Conservation (phyloP, 2,329 filamentous ascomycete species). For the Hypoxylon sp. region DNA sequence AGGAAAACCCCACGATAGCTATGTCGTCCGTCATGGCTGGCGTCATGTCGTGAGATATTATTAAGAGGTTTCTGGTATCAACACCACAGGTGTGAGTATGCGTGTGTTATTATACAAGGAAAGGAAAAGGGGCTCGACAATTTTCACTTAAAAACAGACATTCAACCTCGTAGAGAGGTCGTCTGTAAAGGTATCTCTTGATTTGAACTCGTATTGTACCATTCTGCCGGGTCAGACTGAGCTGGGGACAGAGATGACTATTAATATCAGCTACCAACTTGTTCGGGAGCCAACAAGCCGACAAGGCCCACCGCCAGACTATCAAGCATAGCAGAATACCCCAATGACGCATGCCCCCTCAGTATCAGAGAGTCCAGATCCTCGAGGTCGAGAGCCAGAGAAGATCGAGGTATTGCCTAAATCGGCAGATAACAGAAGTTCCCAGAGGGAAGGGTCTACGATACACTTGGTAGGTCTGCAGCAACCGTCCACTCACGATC, state of each 20-base stretch:
- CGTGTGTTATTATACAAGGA: conserved; percentile 12
- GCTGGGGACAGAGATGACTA: conserved; percentile 1
- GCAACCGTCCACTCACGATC: conserved; percentile 22
- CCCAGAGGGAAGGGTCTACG: conserved; percentile 7
- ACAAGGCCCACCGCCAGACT: conserved; percentile 22
- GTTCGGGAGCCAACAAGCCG: conserved; percentile 12
- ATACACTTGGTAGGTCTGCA: conserved; percentile 13
- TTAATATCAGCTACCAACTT: conserved; percentile 8
- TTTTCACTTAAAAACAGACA: conserved; percentile 15
- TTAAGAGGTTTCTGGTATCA: conserved; percentile 4
- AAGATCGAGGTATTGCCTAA: conserved; percentile 9
- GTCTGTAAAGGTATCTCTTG: conserved; percentile 12
- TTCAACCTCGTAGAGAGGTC: conserved; percentile 7
- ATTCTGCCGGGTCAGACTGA: conserved; percentile 13
- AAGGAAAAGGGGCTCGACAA: conserved; percentile 8
- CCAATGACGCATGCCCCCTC: conserved; percentile 21
- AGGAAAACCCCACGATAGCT: conserved; percentile 58
- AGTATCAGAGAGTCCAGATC: conserved; percentile 17
- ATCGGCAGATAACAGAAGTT: conserved; percentile 9
- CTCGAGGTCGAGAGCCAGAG: conserved; percentile 14
- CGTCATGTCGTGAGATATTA: background rate
- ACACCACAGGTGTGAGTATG: conserved; percentile 6
- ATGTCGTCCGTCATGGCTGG: conserved; percentile 35
- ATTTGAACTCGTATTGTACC: background rate
- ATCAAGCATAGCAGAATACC: conserved; percentile 14